Percentiles rank a stretch among this genome's conserved stretches.
Conservation (phyloP, 2,329 filamentous ascomycete genomes). For the Hyphodiscus sp. region DNA sequence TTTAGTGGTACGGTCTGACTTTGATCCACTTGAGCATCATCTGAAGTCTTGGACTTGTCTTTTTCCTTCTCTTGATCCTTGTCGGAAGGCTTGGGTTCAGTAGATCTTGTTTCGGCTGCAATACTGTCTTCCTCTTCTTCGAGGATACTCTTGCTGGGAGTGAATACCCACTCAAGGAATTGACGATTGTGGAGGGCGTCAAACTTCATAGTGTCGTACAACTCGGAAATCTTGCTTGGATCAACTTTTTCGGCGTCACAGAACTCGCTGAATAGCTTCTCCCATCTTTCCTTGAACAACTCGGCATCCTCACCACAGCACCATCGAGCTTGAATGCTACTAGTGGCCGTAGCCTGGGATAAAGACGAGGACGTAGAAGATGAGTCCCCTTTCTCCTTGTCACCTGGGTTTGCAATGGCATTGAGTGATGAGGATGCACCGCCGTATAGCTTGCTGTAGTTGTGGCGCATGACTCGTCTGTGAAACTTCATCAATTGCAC, state of each 20-base stretch:
- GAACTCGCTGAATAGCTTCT: slow-evolving; percentile 95
- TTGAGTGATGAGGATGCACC: slow-evolving; percentile 58
- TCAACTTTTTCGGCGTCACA: slow-evolving; percentile 97
- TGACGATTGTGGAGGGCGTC: slow-evolving; percentile 94
- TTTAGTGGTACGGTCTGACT: slow-evolving; percentile 19
- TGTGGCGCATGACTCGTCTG: slow-evolving; percentile 88
- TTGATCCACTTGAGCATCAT: slow-evolving; percentile 17
- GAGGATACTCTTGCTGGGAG: slow-evolving; percentile 71
- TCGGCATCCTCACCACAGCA: slow-evolving; percentile 94
- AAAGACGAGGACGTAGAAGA: slow-evolving; percentile 41
- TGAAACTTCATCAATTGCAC: slow-evolving; percentile 98
- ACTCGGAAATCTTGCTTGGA: slow-evolving; percentile 95
- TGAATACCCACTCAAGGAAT: slow-evolving; percentile 97
- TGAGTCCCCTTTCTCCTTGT: slow-evolving; percentile 26
- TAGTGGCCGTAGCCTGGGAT: slow-evolving; percentile 56
- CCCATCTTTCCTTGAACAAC: slow-evolving; percentile 94
- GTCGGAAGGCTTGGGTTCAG: slow-evolving; percentile 15
- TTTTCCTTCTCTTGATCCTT: slow-evolving; percentile 25
- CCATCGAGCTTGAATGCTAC: slow-evolving; percentile 81
- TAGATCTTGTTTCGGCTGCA: slow-evolving; percentile 27
- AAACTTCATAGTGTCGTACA: slow-evolving; percentile 99
- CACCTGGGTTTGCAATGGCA: slow-evolving; percentile 46
- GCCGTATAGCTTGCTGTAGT: slow-evolving; percentile 73
- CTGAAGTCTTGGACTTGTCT: slow-evolving; percentile 18
- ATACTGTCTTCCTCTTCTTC: slow-evolving; percentile 53